phyloP scores from a whole-genome alignment of 805 yeast species.

The Saturnispora halmiae region DNA sequence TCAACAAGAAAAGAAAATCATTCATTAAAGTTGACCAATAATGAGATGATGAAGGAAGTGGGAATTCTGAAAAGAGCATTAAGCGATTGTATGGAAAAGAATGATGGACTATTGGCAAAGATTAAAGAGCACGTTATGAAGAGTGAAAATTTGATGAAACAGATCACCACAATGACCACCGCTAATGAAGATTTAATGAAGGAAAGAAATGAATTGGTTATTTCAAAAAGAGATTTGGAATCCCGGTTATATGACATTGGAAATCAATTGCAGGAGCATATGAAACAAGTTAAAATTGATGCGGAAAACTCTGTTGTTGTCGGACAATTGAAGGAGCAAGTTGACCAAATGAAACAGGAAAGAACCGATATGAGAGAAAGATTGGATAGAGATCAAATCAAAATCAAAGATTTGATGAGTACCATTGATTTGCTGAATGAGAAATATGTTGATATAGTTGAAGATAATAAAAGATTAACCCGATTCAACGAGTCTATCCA shows the following conservation, averaged over 20 bases:
- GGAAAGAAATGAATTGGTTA: constrained; percentile 55
- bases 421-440: constrained; percentile 35
- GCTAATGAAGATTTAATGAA: constrained; percentile 50
- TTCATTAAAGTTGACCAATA: constrained; percentile 30
- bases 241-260: constrained; percentile 34
- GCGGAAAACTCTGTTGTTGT: constrained; percentile 26
- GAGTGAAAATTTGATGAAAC: constrained; percentile 38
- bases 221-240: constrained; percentile 41
- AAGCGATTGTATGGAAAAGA: constrained; percentile 35
- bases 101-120: constrained; percentile 33
- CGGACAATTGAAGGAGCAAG: constrained; percentile 27
- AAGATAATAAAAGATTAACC: constrained; percentile 59
- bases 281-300: constrained; percentile 25
- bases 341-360: constrained; percentile 28
- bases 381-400: constrained; percentile 19
- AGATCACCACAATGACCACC: constrained; percentile 47
- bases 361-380: constrained; percentile 26
- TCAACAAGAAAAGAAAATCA: constrained; percentile 39
- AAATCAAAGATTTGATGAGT: constrained; percentile 15
- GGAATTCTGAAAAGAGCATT: constrained; percentile 33
- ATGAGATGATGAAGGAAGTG: constrained; percentile 34
- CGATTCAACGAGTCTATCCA: constrained; percentile 46
- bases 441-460: constrained; percentile 46
- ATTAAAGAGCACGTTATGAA: constrained; percentile 39
- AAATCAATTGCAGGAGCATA: constrained; percentile 32